phyloP scores from a whole-genome alignment of 1,139 yeast species.

The Groenewaldozyma sp. region DNA sequence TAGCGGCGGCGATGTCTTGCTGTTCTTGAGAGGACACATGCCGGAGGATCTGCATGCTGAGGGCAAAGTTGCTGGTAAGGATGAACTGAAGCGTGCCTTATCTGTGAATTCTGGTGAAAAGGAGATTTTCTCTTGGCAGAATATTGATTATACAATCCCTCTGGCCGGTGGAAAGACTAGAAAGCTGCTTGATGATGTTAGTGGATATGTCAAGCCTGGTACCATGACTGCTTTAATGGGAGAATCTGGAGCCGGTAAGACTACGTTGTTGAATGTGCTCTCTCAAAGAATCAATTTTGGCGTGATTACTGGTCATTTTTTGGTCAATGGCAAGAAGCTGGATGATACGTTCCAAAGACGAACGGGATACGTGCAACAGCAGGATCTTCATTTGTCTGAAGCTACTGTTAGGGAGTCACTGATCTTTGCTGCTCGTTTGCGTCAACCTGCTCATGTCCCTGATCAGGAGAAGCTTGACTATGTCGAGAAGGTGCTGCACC shows the following conservation, averaged over 20 bases:
- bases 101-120: constrained; percentile 22
- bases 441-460: constrained; percentile 45
- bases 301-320: constrained; percentile 53
- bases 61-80: constrained; percentile 18
- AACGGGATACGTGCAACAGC: constrained; percentile 61
- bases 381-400: constrained; percentile 51
- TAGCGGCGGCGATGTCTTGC: constrained; percentile 50
- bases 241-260: constrained; percentile 63
- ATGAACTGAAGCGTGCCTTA: constrained; percentile 10
- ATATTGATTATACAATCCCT: constrained; percentile 44
- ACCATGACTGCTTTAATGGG: constrained; percentile 59
- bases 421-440: constrained; percentile 49
- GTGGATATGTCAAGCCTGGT: constrained; percentile 61
- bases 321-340: constrained; percentile 48
- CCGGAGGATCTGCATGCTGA: constrained; percentile 25
- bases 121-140: constrained; percentile 47
- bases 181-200: constrained; percentile 45
- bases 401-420: constrained; percentile 54
- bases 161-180: constrained; percentile 38
- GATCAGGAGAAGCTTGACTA: constrained; percentile 44
- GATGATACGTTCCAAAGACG: constrained; percentile 48
- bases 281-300: constrained; percentile 54
- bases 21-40: constrained; percentile 47
- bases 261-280: constrained; percentile 50
- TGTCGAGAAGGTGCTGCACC: constrained; percentile 47